These are phyloP conservation scores for Cladosporium sp. DNA, from an alignment of 2,329 filamentous ascomycete species.

Conservation along the genomic window DNA sequence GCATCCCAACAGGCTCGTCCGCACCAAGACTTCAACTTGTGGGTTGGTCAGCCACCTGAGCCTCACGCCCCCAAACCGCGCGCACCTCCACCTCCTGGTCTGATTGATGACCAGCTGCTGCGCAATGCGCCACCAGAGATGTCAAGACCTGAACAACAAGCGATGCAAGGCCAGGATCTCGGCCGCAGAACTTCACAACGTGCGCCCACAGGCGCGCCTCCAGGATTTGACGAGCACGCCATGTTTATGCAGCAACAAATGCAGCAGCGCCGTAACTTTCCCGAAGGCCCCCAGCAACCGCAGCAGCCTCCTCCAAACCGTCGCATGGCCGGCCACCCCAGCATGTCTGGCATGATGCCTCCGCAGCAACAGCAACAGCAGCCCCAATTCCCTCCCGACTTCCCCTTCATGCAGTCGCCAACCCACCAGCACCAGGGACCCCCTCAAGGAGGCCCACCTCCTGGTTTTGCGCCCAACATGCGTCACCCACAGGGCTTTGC, in stretches of 20 bases:
- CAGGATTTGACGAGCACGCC: slow-evolving; percentile 37
- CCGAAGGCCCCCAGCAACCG: slow-evolving; percentile 28
- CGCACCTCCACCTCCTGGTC: slow-evolving; percentile 36
- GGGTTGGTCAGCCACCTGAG: slow-evolving; percentile 36
- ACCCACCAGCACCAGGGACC: slow-evolving; percentile 9
- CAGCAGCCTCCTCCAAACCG: slow-evolving; percentile 22
- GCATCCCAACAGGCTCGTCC: slow-evolving; percentile 36
- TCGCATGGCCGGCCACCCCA: slow-evolving; percentile 32
- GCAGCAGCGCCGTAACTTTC: slow-evolving; percentile 29
- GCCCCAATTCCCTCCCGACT: slow-evolving; percentile 27
- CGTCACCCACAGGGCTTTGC: slow-evolving; percentile 17
- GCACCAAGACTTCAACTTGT: slow-evolving; percentile 36
- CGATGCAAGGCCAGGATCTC: slow-evolving; percentile 24
- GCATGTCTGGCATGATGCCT: slow-evolving; percentile 33
- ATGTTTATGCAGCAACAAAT: slow-evolving; percentile 30
- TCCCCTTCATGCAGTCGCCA: slow-evolving; percentile 21
- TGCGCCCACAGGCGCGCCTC: slow-evolving; percentile 28
- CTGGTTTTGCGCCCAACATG: slow-evolving; percentile 19
- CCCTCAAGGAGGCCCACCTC: slow-evolving; percentile 16
- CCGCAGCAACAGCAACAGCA: slow-evolving; percentile 24
- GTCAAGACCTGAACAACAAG: slow-evolving; percentile 24
- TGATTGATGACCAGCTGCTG: slow-evolving; percentile 39
- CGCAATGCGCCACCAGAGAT: slow-evolving; percentile 28
- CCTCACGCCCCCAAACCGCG: slow-evolving; percentile 41
- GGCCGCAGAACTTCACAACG: slow-evolving; percentile 32